A percentile compares a stretch with the other conserved stretches of the same genome.
Conservation (phyloP, 495 filamentous ascomycete species). For the Daldinia caldariorum region DNA sequence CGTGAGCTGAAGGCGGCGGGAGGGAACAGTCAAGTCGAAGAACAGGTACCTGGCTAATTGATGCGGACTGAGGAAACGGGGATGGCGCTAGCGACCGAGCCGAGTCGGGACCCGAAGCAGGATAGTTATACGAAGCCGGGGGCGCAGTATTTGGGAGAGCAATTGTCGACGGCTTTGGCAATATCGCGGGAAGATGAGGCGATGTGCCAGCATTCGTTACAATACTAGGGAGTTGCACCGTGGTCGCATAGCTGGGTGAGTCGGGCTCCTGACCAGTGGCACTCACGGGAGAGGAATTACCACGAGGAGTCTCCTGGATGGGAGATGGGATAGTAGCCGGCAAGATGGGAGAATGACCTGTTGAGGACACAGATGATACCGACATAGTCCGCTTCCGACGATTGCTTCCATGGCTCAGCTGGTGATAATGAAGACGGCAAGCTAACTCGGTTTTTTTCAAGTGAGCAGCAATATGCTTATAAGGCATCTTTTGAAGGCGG, state of each 20-base stretch:
- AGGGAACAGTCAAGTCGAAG: constrained; percentile 65
- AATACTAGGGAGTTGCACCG: constrained; percentile 59
- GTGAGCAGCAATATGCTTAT: constrained; percentile 86
- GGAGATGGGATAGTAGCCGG: constrained; percentile 57
- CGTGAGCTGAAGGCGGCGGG: constrained; percentile 51
- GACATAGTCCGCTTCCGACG: constrained; percentile 73
- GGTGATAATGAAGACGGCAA: constrained; percentile 85
- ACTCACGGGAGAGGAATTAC: constrained; percentile 52
- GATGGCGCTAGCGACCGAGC: constrained; percentile 40
- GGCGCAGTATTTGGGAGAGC: constrained; percentile 50
- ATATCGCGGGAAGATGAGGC: constrained; percentile 63
- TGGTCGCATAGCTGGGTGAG: constrained; percentile 47
- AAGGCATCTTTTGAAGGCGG: constrained; percentile 84
- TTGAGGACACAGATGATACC: constrained; percentile 65
- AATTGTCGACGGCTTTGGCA: constrained; percentile 68
- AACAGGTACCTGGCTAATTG: constrained; percentile 29
- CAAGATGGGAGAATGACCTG: constrained; percentile 59
- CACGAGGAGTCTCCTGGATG: constrained; percentile 55
- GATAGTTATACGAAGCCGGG: constrained; percentile 51
- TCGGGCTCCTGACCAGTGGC: constrained; percentile 49
- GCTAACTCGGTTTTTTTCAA: constrained; percentile 87
- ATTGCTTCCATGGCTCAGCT: constrained; percentile 82
- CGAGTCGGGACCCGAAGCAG: constrained; percentile 49
- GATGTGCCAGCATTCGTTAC: constrained; percentile 53
- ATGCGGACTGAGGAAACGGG: constrained; percentile 40